Base-by-base conservation (phyloP, 352 stramenopile genomes). In the Pythium coloratum region DNA sequence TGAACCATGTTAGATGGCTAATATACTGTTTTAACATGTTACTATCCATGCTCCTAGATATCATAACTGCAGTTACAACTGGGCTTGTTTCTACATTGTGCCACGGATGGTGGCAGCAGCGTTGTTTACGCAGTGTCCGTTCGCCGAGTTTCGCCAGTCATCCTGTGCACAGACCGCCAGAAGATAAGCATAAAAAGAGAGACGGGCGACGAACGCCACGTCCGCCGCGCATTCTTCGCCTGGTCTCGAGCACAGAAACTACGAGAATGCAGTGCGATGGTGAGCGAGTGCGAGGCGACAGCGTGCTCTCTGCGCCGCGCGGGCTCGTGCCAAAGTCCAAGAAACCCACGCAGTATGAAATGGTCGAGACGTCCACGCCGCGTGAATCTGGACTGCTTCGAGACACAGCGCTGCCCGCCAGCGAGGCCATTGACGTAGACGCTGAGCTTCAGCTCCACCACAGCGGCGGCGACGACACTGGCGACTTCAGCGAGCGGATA, bases 281-380 rank as follows among this genome's bases (percentile, higher is more conserved):
- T 14, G 46, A 53, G 46, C 18, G 46, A 32, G n/a, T 6, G 20
- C 46, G 46, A 6, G 46, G 46, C 46, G 46, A 32, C 46, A 53
- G 46, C 18, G 6, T 30, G 46, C 46, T 47, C 13, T 46, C 60
- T 6, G 4, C n/a, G 53, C 30, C 54, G 28, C 62, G 34, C 28
- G 24, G 51, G 7, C 28, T 38, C 8, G 26, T 33, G 24, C 34
- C 24, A 6, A 64, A 64, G 32, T 8, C 60, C 33, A 24, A 40
- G 60, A 60, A 60, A 26, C 12, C 24, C 2, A 33, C 20, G 47
- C 32, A 59, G 32, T 72, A 72, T 24, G 66, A 72, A 38, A 53
- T 33, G 33, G 32, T 72, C 2, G 59, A 67, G 9, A 40, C 64
- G 2, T n/a, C 30, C 20, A 72, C 66, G 59, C 66, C 66, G 18